Evolutionary conservation across 148 eudicot species (phyloP).

Genomic region (Amaranthus cruentus): DNA sequence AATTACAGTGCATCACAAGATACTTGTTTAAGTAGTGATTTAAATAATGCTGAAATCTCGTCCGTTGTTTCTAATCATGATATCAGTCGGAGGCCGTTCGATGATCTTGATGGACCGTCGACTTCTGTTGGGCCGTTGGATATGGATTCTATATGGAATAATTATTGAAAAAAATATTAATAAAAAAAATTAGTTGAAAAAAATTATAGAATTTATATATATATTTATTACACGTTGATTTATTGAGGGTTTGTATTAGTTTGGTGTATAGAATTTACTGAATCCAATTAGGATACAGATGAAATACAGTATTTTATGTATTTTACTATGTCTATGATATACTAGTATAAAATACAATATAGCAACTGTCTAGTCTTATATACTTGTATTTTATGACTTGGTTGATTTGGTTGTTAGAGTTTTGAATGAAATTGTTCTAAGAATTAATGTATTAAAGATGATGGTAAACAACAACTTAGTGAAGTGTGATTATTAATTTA

Average conservation of each 20-base stretch:
- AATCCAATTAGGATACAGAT: slow-evolving; percentile 23
- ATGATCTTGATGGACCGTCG: slow-evolving; percentile 46
- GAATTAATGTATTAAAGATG: slow-evolving; percentile 9
- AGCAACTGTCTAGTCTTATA: neutral
- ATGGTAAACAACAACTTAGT: neutral
- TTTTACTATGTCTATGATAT: slow-evolving; percentile 2
- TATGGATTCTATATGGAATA: slow-evolving; percentile 44
- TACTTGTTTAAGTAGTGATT: slow-evolving; percentile 44
- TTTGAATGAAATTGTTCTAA: slow-evolving; percentile 9
- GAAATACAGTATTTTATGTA: slow-evolving; percentile 16
- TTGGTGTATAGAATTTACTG: slow-evolving; percentile 29
- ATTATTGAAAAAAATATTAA: slow-evolving; percentile 25
- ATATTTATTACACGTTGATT: slow-evolving; percentile 9
- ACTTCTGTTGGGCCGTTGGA: slow-evolving; percentile 43
- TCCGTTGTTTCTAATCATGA: slow-evolving; percentile 48
- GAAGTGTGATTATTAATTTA: too few relatives aligned
- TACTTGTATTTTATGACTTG: neutral
- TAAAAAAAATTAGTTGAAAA: neutral
- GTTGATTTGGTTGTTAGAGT: slow-evolving; percentile 9
- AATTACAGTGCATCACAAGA: slow-evolving; percentile 48
- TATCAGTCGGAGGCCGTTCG: slow-evolving; percentile 35
- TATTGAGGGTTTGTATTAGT: slow-evolving; percentile 15
- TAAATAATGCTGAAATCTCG: slow-evolving; percentile 46
- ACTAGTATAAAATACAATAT: slow-evolving; percentile 9
- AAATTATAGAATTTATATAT: neutral